Evolutionary conservation across 2,329 filamentous ascomycete species (phyloP).

Genomic region (Scedosporium dehoogii): DNA sequence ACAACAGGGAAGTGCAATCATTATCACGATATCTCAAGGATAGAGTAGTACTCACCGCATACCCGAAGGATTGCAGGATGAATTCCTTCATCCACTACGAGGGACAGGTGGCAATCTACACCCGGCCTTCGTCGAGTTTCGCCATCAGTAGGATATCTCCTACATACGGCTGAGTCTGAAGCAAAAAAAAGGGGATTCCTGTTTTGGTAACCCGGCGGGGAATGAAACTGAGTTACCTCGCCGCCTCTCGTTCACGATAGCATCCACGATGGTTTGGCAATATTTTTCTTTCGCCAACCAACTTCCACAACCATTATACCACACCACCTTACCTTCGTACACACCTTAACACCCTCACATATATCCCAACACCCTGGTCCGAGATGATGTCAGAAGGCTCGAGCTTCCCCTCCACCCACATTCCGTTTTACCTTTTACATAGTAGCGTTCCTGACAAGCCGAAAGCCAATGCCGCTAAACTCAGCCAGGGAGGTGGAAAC

Average conservation of each 20-base stretch:
- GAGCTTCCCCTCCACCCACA: background rate
- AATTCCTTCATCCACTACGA: background rate
- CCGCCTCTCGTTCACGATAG: background rate
- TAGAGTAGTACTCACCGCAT: background rate
- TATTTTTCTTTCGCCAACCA: too few species aligned
- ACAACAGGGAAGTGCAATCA: background rate
- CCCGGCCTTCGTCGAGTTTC: background rate
- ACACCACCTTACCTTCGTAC: too few species aligned
- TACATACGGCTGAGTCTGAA: background rate
- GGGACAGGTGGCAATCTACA: background rate
- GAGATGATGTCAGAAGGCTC: background rate
- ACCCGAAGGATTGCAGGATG: background rate
- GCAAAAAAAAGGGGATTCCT: background rate
- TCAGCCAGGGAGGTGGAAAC: background rate
- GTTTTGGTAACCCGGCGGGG: background rate
- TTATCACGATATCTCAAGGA: too few species aligned
- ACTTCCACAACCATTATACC: too few species aligned
- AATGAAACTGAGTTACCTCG: background rate
- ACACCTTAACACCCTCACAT: too few species aligned
- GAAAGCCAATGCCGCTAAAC: background rate
- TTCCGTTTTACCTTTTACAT: background rate
- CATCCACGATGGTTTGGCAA: too few species aligned
- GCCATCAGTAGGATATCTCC: background rate
- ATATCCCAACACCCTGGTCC: background rate
- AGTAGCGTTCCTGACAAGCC: background rate